Evolutionary conservation across 176 grass and related monocot genomes (phyloP), one percentile per base, ranked within the genome.

Genomic region (Dactylis glomerata): DNA sequence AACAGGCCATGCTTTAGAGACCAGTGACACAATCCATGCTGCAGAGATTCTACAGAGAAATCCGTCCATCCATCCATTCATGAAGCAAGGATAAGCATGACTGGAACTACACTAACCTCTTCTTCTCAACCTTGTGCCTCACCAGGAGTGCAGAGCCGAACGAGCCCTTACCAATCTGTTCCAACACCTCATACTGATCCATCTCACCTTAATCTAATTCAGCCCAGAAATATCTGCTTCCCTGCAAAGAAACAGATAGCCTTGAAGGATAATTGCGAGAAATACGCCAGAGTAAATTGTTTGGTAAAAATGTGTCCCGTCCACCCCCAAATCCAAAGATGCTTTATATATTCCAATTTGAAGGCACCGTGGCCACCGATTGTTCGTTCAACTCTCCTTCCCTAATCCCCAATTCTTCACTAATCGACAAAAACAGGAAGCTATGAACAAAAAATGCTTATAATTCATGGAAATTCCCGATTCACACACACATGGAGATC

Each of bases 111-210:
- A 41, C 76, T 17, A 75, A 87, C 96, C 89, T 98, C 80, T 98
- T 98, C 75, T 80, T 98, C 90, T 98, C 96, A 64, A 81, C 69
- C 67, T 77, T 98, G 72, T 98, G 96, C 80, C 87, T 87, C 55
- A 98, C 93, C 82, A 98, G 89, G 44, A 95, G 91, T 41, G 96
- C 96, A 8, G 96, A 92, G 33, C 96, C 96, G 51, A 98, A 98
- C 37, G 96, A 92, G 37, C 96, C 96, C 77, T 98, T 95, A 11
- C 96, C 96, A 87, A 98, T 95, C 81, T 98, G 96, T 77, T 93
- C 96, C 87, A 98, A 59, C 72, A 98, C 85, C 92, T 98, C 96
- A 55, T 98, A 98, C 74, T 88, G 89, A 49, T 98, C 93, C 96
- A 98, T 98, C 75, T 92, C 65, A 58, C 14, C 4, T 45, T 83